Base-by-base conservation (phyloP, 2,329 filamentous ascomycete genomes). In the Cladosporium cucumerinum region DNA sequence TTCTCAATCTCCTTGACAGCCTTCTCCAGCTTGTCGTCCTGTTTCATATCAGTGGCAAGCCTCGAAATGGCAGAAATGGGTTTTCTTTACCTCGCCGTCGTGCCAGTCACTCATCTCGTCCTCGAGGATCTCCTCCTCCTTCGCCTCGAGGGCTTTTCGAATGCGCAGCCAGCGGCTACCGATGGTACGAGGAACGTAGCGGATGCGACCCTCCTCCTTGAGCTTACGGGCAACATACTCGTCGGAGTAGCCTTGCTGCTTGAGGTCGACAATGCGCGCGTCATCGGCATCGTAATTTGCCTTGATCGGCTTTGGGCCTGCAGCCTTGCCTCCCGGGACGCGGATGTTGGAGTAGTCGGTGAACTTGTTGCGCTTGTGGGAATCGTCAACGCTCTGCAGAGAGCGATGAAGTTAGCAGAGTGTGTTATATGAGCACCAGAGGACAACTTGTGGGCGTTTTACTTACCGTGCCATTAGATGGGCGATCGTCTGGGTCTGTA, bases 31-130 rank as follows among this genome's bases (percentile, higher is more conserved):
- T 75, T 71, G 23, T 78, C 74, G 66, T 84, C 82, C 81, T 83
- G 69, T 5, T 1, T 46, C 36, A 28, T 55, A 46, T 69, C 46
- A 68, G 67, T 48, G 8, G 34, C 14, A 6, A 6, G 63, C n/a
- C 8, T 28, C 12, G 10, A 18, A 3, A 16, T 12, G 23, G 36
- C 2, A 36, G 26, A n/a, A 5, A 21, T 28, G 14, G 23, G 25
- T 18, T 7, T 58, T 65, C 76, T 69, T 69, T 72, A 83, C 82
- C 71, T 85, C 82, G 21, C 78, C 78, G 14, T 77, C 73, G 59
- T 81, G 77, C 83, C 82, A 85, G 69, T 82, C 81, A 58, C 76
- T 81, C 66, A 81, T 72, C 46, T 82, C 78, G 58, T 81, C 78
- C 54, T 81, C 76, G 0, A 85, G 74, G 26, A 78, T 72, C 52